Evolutionary conservation across 192 early-diverging fungal species (phyloP).

Genomic region (Rhizoclosmatium sp.): DNA sequence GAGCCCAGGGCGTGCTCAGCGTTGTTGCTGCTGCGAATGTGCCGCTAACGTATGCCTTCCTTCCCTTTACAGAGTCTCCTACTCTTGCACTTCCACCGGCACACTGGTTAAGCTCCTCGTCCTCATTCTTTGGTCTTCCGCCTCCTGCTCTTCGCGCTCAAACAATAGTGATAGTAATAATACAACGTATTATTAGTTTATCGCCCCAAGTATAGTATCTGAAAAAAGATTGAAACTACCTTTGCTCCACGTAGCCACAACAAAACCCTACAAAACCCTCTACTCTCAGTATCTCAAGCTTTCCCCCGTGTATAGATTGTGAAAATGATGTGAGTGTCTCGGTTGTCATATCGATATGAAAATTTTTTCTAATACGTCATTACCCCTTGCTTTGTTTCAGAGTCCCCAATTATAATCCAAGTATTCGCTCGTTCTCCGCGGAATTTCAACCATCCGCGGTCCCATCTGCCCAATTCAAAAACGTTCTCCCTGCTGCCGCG

Average conservation of each 20-base stretch:
- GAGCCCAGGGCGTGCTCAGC: no score
- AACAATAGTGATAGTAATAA: constrained; percentile 35
- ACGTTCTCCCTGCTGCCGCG: background rate
- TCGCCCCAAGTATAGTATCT: background rate
- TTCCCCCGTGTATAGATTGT: background rate
- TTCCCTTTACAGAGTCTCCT: background rate
- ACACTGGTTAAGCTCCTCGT: constrained; percentile 45
- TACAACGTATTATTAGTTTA: background rate
- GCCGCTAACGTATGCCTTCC: background rate
- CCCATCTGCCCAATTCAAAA: background rate
- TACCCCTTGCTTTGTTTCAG: background rate
- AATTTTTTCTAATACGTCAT: background rate
- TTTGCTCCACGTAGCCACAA: background rate
- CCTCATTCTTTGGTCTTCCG: constrained; percentile 47
- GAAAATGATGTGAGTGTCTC: constrained; percentile 41
- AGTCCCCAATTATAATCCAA: constrained; percentile 32
- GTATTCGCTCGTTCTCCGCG: background rate
- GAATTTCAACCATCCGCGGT: background rate
- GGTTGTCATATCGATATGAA: background rate
- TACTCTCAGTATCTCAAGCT: background rate
- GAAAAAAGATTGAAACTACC: background rate
- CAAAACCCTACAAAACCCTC: background rate
- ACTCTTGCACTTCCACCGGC: constrained; percentile 6
- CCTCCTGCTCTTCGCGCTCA: constrained; percentile 42
- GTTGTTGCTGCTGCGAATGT: background rate